phyloP scores from a whole-genome alignment of 495 filamentous ascomycete species.

The Neurospora sp. region DNA sequence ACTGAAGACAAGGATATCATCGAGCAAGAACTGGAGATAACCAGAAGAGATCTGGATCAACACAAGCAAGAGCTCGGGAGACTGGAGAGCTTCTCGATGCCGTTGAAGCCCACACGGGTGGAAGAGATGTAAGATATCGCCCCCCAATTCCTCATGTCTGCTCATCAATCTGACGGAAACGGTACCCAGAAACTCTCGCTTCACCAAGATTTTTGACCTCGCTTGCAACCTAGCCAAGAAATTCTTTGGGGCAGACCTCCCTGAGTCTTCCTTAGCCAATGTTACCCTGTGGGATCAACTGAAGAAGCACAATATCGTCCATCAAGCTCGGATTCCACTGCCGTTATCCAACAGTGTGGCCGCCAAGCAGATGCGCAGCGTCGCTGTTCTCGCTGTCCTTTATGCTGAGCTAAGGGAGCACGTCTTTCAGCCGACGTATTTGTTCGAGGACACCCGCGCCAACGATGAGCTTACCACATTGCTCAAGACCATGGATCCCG shows the following conservation, averaged over 20 bases:
- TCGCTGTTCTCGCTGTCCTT: slow-evolving; percentile 9
- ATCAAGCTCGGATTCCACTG: slow-evolving; percentile 5
- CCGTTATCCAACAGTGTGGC: slow-evolving; percentile 4
- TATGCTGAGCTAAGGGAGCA: neutral
- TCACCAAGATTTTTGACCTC: slow-evolving; percentile 1
- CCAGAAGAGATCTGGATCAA: neutral
- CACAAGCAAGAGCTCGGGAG: neutral
- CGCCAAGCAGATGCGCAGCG: slow-evolving; percentile 18
- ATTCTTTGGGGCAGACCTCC: slow-evolving; percentile 3
- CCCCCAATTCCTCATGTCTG: neutral
- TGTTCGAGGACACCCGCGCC: neutral
- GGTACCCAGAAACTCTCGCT: neutral
- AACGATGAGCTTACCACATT: neutral
- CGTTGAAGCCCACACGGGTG: neutral
- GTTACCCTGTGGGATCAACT: neutral
- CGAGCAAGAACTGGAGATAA: neutral
- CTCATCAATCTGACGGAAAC: neutral
- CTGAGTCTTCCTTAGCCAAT: neutral
- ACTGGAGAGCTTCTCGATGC: neutral
- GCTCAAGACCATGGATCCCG: slow-evolving; percentile 2
- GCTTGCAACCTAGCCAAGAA: slow-evolving; percentile 1
- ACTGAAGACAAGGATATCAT: neutral
- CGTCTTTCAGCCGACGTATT: slow-evolving; percentile 15
- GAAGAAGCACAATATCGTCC: neutral
- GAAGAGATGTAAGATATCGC: neutral